A percentile compares a stretch with the other conserved stretches of the same genome.
Evolutionary conservation across 306 rosid genomes (phyloP).

Genomic region (Morella rubra): DNA sequence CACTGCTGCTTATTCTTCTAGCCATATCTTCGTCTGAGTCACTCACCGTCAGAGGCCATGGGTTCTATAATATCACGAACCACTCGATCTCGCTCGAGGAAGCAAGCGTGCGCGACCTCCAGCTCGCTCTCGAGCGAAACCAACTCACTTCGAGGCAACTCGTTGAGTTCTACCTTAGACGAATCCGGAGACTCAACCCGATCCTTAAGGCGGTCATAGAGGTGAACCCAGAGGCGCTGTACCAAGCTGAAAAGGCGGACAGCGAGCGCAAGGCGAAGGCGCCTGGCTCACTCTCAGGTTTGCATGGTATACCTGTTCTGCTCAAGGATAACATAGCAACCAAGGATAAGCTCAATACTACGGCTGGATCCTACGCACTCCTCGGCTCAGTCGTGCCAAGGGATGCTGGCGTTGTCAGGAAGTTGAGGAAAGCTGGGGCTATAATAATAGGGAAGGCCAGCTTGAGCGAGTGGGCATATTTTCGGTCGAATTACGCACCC

Average conservation of each 20-base stretch:
- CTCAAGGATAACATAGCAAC: slow-evolving; percentile 65
- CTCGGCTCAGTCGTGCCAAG: slow-evolving; percentile 51
- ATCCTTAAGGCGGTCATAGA: no score
- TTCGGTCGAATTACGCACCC: slow-evolving; percentile 34
- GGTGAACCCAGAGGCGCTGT: slow-evolving; percentile 51
- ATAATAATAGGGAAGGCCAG: slow-evolving; percentile 61
- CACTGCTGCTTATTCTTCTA: slow-evolving; percentile 26
- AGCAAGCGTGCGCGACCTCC: slow-evolving; percentile 44
- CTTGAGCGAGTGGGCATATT: slow-evolving; percentile 49
- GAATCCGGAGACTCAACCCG: no score
- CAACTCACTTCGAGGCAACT: no score
- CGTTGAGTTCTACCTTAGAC: no score
- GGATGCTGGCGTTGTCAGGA: slow-evolving; percentile 48
- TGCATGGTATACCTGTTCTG: slow-evolving; percentile 64
- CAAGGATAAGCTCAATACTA: slow-evolving; percentile 58
- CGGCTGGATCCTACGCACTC: slow-evolving; percentile 54
- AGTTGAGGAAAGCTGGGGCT: slow-evolving; percentile 49
- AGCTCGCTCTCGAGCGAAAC: no score
- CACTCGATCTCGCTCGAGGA: no score
- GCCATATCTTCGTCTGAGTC: neutral
- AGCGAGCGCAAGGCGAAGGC: slow-evolving; percentile 30
- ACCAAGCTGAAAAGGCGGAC: slow-evolving; percentile 51
- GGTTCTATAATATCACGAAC: no score
- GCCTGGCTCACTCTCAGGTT: slow-evolving; percentile 2
- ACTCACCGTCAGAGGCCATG: neutral